Conservation (phyloP, 148 eudicot genomes). For the Beta vulgaris region DNA sequence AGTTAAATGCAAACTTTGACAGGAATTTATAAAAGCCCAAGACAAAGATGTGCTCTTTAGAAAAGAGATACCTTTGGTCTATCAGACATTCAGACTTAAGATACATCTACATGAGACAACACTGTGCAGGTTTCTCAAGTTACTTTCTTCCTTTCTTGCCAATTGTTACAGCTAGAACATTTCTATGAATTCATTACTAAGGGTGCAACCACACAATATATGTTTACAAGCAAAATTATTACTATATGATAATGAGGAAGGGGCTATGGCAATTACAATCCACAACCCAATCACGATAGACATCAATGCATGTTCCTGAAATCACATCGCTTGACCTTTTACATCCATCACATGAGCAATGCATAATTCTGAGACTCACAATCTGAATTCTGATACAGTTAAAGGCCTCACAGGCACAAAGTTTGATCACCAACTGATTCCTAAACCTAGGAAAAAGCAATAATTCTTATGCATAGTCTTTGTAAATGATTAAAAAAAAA, state of each 20-base stretch:
- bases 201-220: background rate
- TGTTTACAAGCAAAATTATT: background rate
- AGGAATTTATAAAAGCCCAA: background rate
- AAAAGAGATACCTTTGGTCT: background rate
- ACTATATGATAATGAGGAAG: background rate
- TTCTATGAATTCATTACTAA: background rate
- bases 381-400: background rate
- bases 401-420: background rate
- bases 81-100: no score
- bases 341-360: background rate
- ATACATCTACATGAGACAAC: no score
- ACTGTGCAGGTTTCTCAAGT: background rate
- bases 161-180: background rate
- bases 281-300: background rate
- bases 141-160: background rate
- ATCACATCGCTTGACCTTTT: background rate
- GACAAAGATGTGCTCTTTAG: background rate
- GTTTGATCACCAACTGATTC: background rate
- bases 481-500: background rate
- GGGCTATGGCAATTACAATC: background rate
- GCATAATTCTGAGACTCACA: background rate
- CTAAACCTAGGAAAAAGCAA: background rate
- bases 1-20: background rate
- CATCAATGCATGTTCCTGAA: background rate
- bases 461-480: background rate